A percentile compares a stretch with the other conserved stretches of the same genome.
phyloP scores from a whole-genome alignment of 768 basidiomycete species.

The Suillus fuscotomentosus region DNA sequence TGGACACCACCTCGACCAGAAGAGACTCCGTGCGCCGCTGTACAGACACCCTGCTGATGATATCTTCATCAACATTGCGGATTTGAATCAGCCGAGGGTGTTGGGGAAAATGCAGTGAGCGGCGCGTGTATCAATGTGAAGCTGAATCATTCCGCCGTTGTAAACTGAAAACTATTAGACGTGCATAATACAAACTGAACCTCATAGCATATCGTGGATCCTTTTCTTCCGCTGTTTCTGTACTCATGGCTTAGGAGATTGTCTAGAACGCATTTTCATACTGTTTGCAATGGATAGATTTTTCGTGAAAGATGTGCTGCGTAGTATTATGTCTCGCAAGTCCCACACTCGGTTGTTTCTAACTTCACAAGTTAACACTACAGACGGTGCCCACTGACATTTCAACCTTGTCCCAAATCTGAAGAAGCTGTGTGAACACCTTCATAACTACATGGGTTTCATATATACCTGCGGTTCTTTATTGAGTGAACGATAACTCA shows the following conservation, averaged over 20 bases:
- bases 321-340: no score
- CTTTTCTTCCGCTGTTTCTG: neutral
- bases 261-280: neutral
- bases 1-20: constrained; percentile 95
- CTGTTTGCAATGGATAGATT: no score
- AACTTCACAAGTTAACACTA: no score
- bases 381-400: no score
- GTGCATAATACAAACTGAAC: neutral
- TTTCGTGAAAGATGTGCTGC: no score
- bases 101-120: constrained; percentile 41
- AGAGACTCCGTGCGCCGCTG: constrained; percentile 86
- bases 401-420: no score
- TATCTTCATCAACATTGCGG: constrained; percentile 94
- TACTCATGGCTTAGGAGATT: neutral
- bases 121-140: neutral
- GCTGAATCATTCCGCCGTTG: neutral
- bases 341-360: no score
- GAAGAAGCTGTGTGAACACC: no score
- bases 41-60: constrained; percentile 96
- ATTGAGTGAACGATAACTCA: no score
- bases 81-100: constrained; percentile 77
- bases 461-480: no score
- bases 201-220: neutral
- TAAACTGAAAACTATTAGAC: neutral
- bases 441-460: no score